Evolutionary conservation across 352 stramenopile species (phyloP).

Genomic region (Achlya hypogyna): DNA sequence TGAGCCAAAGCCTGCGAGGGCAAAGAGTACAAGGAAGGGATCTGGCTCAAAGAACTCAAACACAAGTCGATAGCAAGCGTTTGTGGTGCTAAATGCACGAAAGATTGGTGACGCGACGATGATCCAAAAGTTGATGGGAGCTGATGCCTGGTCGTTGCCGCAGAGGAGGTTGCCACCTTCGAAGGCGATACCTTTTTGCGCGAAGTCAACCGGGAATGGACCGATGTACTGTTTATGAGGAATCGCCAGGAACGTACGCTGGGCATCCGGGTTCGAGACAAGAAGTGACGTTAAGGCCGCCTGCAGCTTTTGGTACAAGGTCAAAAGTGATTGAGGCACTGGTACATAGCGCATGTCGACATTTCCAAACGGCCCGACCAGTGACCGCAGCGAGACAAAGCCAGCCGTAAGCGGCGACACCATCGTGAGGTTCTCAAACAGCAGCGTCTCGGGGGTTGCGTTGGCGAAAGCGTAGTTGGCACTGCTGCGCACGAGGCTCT

Average conservation of each 20-base stretch:
- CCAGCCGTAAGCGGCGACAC: background rate
- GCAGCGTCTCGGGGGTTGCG: background rate
- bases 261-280: background rate
- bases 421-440: background rate
- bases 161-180: slow-evolving; percentile 6
- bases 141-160: background rate
- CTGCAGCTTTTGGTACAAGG: background rate
- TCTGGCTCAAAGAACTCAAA: background rate
- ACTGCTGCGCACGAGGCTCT: background rate
- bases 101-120: background rate
- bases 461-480: background rate
- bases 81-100: background rate
- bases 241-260: background rate
- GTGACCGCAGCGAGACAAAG: background rate
- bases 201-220: background rate
- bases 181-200: background rate
- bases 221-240: background rate
- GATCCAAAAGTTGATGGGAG: background rate
- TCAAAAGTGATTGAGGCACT: background rate
- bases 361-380: background rate
- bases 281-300: background rate
- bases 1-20: background rate
- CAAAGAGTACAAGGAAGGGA: slow-evolving; percentile 5
- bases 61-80: background rate
- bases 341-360: background rate